Evolutionary conservation across 2,329 filamentous ascomycete genomes (phyloP), one percentile per base, ranked within the genome.

Genomic region (Aureobasidium melanogenum): DNA sequence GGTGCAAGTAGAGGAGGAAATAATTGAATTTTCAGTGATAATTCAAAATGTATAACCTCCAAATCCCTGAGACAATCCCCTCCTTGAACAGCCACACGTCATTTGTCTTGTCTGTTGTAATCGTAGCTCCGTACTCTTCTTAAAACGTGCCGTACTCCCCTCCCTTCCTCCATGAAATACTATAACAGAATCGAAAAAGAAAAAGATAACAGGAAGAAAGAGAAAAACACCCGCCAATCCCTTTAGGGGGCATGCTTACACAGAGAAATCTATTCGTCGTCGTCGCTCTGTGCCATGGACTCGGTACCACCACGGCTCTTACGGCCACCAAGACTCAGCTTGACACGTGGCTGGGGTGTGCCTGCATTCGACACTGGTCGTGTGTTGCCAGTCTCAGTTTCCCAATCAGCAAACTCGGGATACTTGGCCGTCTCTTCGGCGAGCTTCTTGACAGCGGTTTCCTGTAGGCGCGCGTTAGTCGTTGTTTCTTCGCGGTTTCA

Each of bases 251-350:
- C 39, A 54, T 54, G 50, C 36, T 54, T n/a, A 28, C 4, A 10
- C 17, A 52, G 14, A 24, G 8, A 19, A 19, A 22, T 47, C 44
- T 59, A 59, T 30, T 62, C 61, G 12, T 62, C 61, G 22, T 62
- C 61, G 24, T 62, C 61, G 47, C 61, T 62, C 19, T 51, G 43
- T 12, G n/a, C 54, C 32, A 57, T 26, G n/a, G 52, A 59, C 14
- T 62, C 61, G 7, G 61, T 62, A 38, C 61, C 61, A 5, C 60
- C 60, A 4, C 52, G 44, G 55, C 61, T 62, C 61, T 73, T 74
- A 62, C 80, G 81, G 67, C 83, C 80, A 24, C 78, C 88, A 64
- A 93, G 79, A 77, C 88, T 91, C 74, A 93, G 69, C 69, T 82
- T 92, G 61, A 87, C 80, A 4, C 83, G 77, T 80, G 28, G 79